phyloP scores from a whole-genome alignment of 768 basidiomycete genomes.

The Macrocybe gigantea region DNA sequence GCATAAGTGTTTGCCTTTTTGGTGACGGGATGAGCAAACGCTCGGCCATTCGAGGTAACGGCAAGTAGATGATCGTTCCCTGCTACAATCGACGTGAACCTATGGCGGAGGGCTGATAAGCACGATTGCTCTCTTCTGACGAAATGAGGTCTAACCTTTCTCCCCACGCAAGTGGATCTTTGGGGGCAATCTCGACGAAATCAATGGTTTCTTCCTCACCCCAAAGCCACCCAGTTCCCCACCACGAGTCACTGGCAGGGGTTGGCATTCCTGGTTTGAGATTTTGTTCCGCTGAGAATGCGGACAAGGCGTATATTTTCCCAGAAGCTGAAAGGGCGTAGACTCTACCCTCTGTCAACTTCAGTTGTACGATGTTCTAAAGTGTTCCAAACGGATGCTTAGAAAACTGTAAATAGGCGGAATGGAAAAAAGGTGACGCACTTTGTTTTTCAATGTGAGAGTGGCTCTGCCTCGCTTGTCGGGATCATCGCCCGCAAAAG shows the following conservation, averaged over 20 bases:
- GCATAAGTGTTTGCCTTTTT: conserved; percentile 73
- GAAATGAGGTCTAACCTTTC: conserved; percentile 48
- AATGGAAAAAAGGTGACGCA: conserved; percentile 18
- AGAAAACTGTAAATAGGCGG: not conserved
- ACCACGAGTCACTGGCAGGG: conserved; percentile 48
- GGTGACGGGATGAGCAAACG: conserved; percentile 73
- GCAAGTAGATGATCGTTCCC: conserved; percentile 72
- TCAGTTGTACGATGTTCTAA: conserved; percentile 66
- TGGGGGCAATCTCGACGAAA: conserved; percentile 56
- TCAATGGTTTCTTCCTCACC: conserved; percentile 46
- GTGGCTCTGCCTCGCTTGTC: conserved; percentile 30
- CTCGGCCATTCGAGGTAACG: conserved; percentile 65
- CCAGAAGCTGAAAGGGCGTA: conserved; percentile 81
- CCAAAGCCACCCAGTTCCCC: conserved; percentile 56
- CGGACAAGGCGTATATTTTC: conserved; percentile 62
- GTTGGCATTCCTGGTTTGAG: conserved; percentile 30
- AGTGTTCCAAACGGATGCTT: too few species aligned
- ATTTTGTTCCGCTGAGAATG: conserved; percentile 42
- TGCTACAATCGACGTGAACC: conserved; percentile 68
- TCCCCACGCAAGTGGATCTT: conserved; percentile 47
- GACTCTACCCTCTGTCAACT: conserved; percentile 52
- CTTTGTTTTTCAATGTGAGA: conserved; percentile 62
- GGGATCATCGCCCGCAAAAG: conserved; percentile 38
- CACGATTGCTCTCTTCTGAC: not conserved
- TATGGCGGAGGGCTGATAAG: conserved; percentile 17